Conservation (phyloP, 169 alveolate genomes). For the Theileria luwenshuni region DNA sequence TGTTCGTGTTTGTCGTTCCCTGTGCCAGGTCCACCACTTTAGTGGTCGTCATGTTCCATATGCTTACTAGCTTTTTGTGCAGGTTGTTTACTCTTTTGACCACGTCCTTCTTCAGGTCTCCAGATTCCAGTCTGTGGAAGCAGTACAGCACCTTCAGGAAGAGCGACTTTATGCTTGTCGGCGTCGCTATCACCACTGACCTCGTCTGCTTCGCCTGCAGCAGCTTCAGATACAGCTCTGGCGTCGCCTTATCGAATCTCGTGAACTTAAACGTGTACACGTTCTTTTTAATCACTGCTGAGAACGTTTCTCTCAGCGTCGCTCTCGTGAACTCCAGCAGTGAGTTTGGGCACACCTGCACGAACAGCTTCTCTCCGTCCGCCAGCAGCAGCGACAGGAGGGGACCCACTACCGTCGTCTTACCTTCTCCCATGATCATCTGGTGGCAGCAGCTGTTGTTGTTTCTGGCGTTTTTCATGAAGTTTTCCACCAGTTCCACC, state of each 20-base stretch:
- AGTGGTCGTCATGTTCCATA: constrained; percentile 74
- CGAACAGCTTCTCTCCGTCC: constrained; percentile 76
- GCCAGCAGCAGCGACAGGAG: constrained; percentile 83
- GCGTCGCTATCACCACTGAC: constrained; percentile 86
- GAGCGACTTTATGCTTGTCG: constrained; percentile 86
- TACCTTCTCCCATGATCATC: constrained; percentile 94
- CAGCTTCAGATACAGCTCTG: constrained; percentile 78
- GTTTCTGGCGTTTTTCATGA: constrained; percentile 70
- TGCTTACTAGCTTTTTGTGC: constrained; percentile 69
- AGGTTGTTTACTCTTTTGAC: constrained; percentile 68
- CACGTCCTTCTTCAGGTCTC: constrained; percentile 58
- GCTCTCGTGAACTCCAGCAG: constrained; percentile 86
- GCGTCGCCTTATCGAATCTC: constrained; percentile 79
- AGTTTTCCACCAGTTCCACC: constrained; percentile 81
- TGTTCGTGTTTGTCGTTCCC: not conserved
- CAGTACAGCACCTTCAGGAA: constrained; percentile 81
- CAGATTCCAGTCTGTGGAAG: constrained; percentile 78
- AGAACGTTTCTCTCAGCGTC: constrained; percentile 82
- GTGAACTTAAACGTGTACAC: constrained; percentile 81
- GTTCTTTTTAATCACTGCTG: constrained; percentile 82
- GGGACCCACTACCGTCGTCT: constrained; percentile 88
- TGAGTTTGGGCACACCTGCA: constrained; percentile 80
- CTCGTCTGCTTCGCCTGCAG: constrained; percentile 85
- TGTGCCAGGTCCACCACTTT: constrained; percentile 22
- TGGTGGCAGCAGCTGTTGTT: constrained; percentile 88